Evolutionary conservation across 2,329 filamentous ascomycete species (phyloP), one percentile per base, ranked within the genome.

Genomic region (Leptographium galeiforme): DNA sequence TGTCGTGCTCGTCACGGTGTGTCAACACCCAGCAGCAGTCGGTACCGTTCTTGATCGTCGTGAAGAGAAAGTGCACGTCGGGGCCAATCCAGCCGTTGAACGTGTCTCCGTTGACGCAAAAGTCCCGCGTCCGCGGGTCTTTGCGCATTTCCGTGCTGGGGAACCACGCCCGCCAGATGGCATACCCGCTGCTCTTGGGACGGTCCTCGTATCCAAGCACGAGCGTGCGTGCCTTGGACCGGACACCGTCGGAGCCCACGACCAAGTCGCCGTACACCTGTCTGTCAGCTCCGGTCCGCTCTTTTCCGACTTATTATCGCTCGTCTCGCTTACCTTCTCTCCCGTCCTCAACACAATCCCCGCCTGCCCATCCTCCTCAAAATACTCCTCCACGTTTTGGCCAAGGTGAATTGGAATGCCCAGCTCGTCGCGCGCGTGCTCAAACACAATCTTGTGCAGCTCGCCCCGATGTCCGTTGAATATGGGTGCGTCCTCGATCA

Each of bases 391-490:
- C 1, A 81, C 75, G 13, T 65, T 66, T n/a, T 74, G 68, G 3
- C 72, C 74, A 2, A 82, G 67, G 53, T 77, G 70, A 32, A 82
- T 79, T 0, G 76, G 72, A 48, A 82, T 78, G 0, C 69, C 68
- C 8, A 81, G 64, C 50, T 76, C 73, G 50, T 79, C 70, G 40
- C 68, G 69, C 0, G 77, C 78, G 57, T 81, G 76, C 39, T 78
- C 72, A 55, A 79, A 81, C 4, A 82, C 71, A 12, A 81, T 72
- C 51, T 75, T 68, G 57, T 82, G 79, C 53, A 82, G 67, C 63
- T 82, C 79, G 16, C 79, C 79, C 19, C 79, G 64, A 58, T 82
- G 79, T 0, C 79, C 79, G 50, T 82, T 81, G 60, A 81, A 76
- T 11, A 76, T 72, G 0, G 78, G 78, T 13, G 73, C 71, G 16